phyloP scores from a whole-genome alignment of 768 basidiomycete species.

The Lactarius tabidus region DNA sequence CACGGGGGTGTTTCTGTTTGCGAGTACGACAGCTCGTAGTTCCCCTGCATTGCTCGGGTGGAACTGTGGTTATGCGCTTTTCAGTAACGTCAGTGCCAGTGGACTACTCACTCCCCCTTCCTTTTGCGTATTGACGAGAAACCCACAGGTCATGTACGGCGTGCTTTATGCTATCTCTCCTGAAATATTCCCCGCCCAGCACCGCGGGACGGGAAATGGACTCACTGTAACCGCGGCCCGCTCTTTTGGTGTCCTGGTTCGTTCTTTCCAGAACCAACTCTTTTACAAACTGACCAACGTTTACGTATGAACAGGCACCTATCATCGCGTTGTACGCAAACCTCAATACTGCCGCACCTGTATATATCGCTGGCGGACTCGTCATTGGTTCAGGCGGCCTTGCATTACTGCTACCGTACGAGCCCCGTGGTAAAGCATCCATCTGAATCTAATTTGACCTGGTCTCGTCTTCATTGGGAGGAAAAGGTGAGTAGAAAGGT shows the following conservation, averaged over 20 bases:
- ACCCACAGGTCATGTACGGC: constrained; percentile 63
- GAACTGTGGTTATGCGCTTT: constrained; percentile 75
- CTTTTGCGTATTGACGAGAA: constrained; percentile 10
- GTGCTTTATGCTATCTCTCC: constrained; percentile 68
- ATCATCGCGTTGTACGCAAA: constrained; percentile 70
- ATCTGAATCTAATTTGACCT: constrained; percentile 37
- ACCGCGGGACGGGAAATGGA: constrained; percentile 70
- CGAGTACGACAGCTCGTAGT: constrained; percentile 66
- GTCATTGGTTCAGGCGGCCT: constrained; percentile 57
- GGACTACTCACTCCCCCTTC: neutral
- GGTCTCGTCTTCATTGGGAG: neutral
- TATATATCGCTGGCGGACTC: constrained; percentile 66
- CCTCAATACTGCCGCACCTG: constrained; percentile 59
- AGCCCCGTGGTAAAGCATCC: constrained; percentile 69
- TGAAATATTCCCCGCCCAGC: constrained; percentile 67
- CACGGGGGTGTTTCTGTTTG: constrained; percentile 72
- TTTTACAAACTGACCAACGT: too few species aligned
- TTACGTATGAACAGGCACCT: constrained; percentile 46
- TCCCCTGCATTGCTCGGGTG: constrained; percentile 68
- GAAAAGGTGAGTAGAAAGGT: neutral
- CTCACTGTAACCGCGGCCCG: constrained; percentile 56
- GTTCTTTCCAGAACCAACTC: too few species aligned
- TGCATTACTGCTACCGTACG: constrained; percentile 64
- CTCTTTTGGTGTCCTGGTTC: constrained; percentile 26
- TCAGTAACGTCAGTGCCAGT: constrained; percentile 45